phyloP scores from a whole-genome alignment of 768 basidiomycete species.

The Lentinula boryana region DNA sequence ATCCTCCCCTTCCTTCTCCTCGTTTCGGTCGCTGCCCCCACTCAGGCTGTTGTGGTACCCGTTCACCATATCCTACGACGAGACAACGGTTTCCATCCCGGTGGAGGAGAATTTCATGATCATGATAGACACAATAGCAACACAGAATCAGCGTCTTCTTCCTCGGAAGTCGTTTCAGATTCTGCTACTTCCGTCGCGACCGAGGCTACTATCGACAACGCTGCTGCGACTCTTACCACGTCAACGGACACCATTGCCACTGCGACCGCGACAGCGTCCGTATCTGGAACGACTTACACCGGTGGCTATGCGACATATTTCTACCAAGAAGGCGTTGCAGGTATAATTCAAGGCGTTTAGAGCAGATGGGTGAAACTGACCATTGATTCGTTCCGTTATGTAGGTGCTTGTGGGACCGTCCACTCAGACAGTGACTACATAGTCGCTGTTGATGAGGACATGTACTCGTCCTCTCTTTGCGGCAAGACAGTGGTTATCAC shows the following conservation, averaged over 20 bases:
- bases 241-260: not conserved
- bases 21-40: not conserved
- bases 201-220: no score
- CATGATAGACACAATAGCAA: not conserved
- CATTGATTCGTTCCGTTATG: not conserved
- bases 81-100: not conserved
- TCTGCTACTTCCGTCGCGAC: not conserved
- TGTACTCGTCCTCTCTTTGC: conserved; percentile 51
- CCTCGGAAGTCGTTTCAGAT: not conserved
- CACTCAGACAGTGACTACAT: conserved; percentile 54
- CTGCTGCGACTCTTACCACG: not conserved
- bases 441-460: conserved; percentile 53
- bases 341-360: conserved; percentile 51
- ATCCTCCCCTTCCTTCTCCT: not conserved
- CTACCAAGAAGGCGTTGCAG: conserved; percentile 65
- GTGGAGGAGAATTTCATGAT: not conserved
- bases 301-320: conserved; percentile 59
- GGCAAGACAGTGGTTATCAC: conserved; percentile 59
- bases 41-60: not conserved
- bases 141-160: not conserved
- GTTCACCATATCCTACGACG: not conserved
- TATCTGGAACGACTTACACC: conserved; percentile 5
- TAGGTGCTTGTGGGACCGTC: conserved; percentile 9
- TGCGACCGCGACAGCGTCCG: not conserved
- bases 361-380: not conserved